Evolutionary conservation across 139 green algal species (phyloP).

Genomic region (Micractinium sp.): DNA sequence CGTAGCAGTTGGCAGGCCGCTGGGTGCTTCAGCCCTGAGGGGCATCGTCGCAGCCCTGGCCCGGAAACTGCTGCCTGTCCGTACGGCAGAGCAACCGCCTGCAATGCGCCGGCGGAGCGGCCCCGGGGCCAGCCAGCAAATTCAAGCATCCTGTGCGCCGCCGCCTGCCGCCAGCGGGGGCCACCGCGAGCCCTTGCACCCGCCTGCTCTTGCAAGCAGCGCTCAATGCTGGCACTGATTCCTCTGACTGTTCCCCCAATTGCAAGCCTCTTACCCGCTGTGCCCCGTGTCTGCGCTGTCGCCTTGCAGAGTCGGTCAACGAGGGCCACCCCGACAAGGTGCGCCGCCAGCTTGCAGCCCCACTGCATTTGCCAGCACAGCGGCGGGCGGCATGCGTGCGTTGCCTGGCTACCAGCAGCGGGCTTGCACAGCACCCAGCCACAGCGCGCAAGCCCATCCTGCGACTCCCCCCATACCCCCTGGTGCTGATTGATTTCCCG

Average conservation of each 20-base stretch:
- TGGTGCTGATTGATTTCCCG: too few relatives aligned
- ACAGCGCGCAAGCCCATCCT: not conserved
- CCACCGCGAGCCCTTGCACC: not conserved
- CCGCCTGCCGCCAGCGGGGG: not conserved
- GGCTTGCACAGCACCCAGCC: not conserved
- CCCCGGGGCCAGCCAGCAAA: not conserved
- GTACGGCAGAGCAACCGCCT: too few relatives aligned
- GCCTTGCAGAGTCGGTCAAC: constrained; percentile 77
- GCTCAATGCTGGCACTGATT: not conserved
- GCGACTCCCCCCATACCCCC: too few relatives aligned
- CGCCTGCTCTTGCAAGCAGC: not conserved
- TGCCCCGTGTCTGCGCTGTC: not conserved
- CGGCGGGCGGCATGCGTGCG: too few relatives aligned
- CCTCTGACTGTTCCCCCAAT: not conserved
- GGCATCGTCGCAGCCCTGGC: not conserved
- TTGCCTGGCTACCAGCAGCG: not conserved
- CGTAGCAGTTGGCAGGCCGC: not conserved
- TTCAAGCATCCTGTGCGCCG: not conserved
- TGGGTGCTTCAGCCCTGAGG: not conserved
- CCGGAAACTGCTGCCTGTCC: too few relatives aligned
- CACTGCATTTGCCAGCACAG: not conserved
- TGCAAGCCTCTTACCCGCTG: not conserved
- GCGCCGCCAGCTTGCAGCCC: constrained; percentile 17
- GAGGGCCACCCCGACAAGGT: constrained; percentile 98
- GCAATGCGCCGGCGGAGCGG: not conserved